Base-by-base conservation (phyloP, 129 eudicot genomes). In the Smallanthus sonchifolius region DNA sequence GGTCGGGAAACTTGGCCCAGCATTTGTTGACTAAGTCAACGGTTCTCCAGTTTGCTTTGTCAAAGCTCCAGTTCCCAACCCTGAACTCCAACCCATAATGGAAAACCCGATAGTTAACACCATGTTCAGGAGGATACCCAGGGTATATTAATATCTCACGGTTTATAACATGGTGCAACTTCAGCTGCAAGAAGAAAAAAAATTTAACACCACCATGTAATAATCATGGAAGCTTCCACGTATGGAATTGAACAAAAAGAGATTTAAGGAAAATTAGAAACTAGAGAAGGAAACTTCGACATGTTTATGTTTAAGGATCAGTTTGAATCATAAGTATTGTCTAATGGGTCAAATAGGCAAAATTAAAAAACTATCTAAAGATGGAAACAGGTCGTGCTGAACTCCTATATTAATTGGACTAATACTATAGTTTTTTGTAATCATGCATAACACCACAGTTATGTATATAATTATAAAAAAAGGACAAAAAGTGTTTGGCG, bases 1-100 rank as follows among this genome's bases (percentile, higher is more conserved):
- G 95, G 67, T 94, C 96, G 0, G 99, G 99, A 82, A 94, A 94
- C 84, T 84, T 86, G 13, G 97, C 86, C 99, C 99, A 91, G 80
- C 99, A 94, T 19, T 76, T 79, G 70, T 91, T 82, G 39, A 91
- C 89, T 72, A 94, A 71, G 75, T 94, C 99, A 69, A 35, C 20
- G 30, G 67, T 67, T 75, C 96, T 86, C 99, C 99, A 94, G 42
- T 85, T 77, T 63, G 97, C 97, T 83, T 94, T 94, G 81, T 94
- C 99, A 82, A 94, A 91, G 74, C 96, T 88, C 97, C 97, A 94
- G 45, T 88, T 85, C 34, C 97, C 96, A 34, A 94, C 99, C 36
- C 74, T 72, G 39, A 86, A 94, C 42, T 87, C 88, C 70, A 90
- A 78, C 4, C 99, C 99, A 20, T 94, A 94, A 83, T 94, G 99